Evolutionary conservation across 2,329 filamentous ascomycete genomes (phyloP).

Genomic region (Atkinsonella texensis): DNA sequence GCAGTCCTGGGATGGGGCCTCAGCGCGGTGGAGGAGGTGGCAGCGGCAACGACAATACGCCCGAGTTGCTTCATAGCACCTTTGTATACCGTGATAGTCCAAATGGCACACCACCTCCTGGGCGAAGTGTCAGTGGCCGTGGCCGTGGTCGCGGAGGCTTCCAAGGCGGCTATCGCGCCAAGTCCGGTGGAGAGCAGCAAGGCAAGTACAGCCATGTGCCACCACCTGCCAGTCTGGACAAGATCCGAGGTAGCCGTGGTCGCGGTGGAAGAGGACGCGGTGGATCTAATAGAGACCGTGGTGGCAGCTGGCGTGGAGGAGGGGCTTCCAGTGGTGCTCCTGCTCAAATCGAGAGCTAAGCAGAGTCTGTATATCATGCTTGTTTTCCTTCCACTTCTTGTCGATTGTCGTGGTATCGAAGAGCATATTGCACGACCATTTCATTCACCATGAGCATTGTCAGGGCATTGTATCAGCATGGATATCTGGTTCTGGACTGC

Average conservation of each 20-base stretch:
- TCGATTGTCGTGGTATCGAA: not conserved
- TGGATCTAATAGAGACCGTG: slow-evolving; percentile 22
- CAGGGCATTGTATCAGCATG: not conserved
- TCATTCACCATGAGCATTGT: not conserved
- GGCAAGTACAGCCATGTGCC: slow-evolving; percentile 42
- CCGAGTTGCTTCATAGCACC: slow-evolving; percentile 37
- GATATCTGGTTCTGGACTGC: not conserved
- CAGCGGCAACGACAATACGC: slow-evolving; percentile 14
- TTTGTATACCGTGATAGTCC: slow-evolving; percentile 37
- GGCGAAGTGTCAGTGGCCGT: slow-evolving; percentile 17
- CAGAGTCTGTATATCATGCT: not conserved
- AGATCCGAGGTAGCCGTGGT: slow-evolving; percentile 25
- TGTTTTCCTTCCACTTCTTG: not conserved
- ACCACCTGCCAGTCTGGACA: slow-evolving; percentile 46
- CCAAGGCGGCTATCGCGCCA: slow-evolving; percentile 15
- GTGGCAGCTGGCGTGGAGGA: slow-evolving; percentile 14
- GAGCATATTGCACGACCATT: not conserved
- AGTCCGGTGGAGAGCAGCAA: slow-evolving; percentile 11
- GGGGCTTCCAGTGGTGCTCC: not conserved
- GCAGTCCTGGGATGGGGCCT: slow-evolving; percentile 25
- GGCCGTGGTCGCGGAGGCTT: slow-evolving; percentile 20
- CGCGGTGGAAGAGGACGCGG: slow-evolving; percentile 21
- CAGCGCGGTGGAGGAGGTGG: slow-evolving; percentile 20
- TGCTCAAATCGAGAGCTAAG: slow-evolving; percentile 8
- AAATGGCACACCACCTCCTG: slow-evolving; percentile 14